A percentile compares a stretch with the other conserved stretches of the same genome.
phyloP scores from a whole-genome alignment of 805 yeast species.

The Millerozyma acaciae region DNA sequence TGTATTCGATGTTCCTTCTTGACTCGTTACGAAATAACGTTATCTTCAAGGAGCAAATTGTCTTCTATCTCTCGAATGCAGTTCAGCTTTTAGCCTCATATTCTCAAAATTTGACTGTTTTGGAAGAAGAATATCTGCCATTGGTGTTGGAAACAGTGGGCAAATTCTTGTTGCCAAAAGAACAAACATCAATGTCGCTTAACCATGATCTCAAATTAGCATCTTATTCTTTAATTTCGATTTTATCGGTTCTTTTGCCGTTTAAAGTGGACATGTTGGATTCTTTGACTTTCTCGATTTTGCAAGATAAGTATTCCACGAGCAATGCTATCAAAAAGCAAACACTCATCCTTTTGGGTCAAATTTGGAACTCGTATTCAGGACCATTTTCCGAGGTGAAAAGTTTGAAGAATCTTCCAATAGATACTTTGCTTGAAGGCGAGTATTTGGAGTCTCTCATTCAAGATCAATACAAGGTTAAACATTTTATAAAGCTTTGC shows the following conservation, averaged over 20 bases:
- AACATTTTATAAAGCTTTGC: slow-evolving; percentile 28
- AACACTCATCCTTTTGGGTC: slow-evolving; percentile 38
- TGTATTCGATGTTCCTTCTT: slow-evolving; percentile 56
- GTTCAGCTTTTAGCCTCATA: slow-evolving; percentile 66
- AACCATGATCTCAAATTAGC: slow-evolving; percentile 66
- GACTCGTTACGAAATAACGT: slow-evolving; percentile 50
- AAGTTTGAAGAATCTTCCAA: slow-evolving; percentile 8
- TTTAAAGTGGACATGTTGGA: slow-evolving; percentile 34
- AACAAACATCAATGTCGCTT: slow-evolving; percentile 16
- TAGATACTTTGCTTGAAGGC: slow-evolving; percentile 4
- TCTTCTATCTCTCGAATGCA: slow-evolving; percentile 73
- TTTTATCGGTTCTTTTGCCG: slow-evolving; percentile 69
- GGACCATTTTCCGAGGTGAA: slow-evolving; percentile 9
- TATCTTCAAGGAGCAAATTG: slow-evolving; percentile 64
- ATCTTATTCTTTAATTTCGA: slow-evolving; percentile 78
- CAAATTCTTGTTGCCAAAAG: slow-evolving; percentile 38
- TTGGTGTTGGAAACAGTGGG: slow-evolving; percentile 56
- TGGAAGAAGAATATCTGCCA: slow-evolving; percentile 51
- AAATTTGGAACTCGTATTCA: slow-evolving; percentile 35
- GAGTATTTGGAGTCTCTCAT: slow-evolving; percentile 10
- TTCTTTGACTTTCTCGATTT: slow-evolving; percentile 31
- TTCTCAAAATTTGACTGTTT: slow-evolving; percentile 40
- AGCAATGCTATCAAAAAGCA: slow-evolving; percentile 21
- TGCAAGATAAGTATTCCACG: slow-evolving; percentile 22
- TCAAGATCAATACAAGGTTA: slow-evolving; percentile 24